Evolutionary conservation across 2,329 filamentous ascomycete genomes (phyloP).

Genomic region (Albophoma yamanashiensis): DNA sequence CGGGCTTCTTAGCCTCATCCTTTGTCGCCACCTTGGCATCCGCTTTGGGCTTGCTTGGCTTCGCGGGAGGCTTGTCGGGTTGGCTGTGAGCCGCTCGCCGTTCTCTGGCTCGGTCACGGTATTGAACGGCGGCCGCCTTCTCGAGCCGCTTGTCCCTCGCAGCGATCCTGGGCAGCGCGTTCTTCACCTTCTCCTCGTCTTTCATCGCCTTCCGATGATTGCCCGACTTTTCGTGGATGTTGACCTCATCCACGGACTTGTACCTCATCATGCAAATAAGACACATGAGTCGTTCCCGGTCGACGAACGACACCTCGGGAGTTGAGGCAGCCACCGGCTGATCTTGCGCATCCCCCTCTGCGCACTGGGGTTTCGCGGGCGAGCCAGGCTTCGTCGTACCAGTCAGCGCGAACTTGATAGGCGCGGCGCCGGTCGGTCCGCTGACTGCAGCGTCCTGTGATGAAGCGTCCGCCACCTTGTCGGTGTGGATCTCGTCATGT

Average conservation of each 20-base stretch:
- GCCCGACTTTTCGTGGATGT: slow-evolving; percentile 30
- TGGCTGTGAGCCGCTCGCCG: slow-evolving; percentile 52
- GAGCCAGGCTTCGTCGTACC: slow-evolving; percentile 10
- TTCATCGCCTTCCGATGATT: slow-evolving; percentile 30
- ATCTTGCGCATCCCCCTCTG: slow-evolving; percentile 4
- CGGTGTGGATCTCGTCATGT: slow-evolving; percentile 26
- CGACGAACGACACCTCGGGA: slow-evolving; percentile 40
- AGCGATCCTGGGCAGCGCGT: slow-evolving; percentile 30
- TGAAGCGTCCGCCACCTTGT: slow-evolving; percentile 1
- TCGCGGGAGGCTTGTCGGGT: slow-evolving; percentile 38
- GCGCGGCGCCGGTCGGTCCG: background rate
- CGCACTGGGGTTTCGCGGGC: slow-evolving; percentile 2
- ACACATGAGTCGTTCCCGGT: slow-evolving; percentile 37
- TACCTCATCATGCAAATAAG: slow-evolving; percentile 36
- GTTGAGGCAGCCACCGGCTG: background rate
- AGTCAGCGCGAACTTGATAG: slow-evolving; percentile 22
- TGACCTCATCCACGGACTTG: slow-evolving; percentile 29
- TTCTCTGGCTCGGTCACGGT: slow-evolving; percentile 59
- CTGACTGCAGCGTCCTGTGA: background rate
- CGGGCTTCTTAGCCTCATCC: slow-evolving; percentile 9
- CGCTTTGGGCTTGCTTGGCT: slow-evolving; percentile 24
- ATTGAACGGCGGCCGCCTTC: slow-evolving; percentile 28
- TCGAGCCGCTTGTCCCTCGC: slow-evolving; percentile 23
- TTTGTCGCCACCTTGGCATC: slow-evolving; percentile 10
- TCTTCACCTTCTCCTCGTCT: slow-evolving; percentile 35